Evolutionary conservation across 2,329 filamentous ascomycete genomes (phyloP).

Genomic region (Atkinsonella hypoxylon): DNA sequence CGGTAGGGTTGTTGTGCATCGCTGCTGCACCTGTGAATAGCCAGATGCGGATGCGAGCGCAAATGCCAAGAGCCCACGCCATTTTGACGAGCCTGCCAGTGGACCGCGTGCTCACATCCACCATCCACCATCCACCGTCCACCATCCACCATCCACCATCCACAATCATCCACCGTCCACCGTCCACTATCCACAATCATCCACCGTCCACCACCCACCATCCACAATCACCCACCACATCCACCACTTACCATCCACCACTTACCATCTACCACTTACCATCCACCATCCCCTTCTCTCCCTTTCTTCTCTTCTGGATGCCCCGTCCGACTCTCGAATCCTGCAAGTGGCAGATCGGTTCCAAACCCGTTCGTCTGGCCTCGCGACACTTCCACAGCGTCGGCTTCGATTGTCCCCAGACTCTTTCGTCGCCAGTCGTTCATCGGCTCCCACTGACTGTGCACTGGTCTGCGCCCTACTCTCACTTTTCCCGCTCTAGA

Average conservation of each 20-base stretch:
- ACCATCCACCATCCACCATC: neutral
- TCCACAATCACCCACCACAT: neutral
- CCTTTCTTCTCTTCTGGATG: neutral
- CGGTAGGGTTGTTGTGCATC: no score
- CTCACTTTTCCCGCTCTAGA: neutral
- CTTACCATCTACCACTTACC: neutral
- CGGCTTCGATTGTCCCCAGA: neutral
- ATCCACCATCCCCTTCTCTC: neutral
- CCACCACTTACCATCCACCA: no score
- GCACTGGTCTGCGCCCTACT: neutral
- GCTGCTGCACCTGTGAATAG: no score
- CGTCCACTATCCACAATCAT: no score
- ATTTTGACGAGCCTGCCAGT: neutral
- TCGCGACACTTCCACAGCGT: neutral
- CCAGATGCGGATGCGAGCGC: no score
- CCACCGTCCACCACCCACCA: neutral
- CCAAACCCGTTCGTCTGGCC: neutral
- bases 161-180: no score
- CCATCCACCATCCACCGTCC: neutral
- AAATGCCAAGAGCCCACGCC: no score
- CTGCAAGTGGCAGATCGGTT: neutral
- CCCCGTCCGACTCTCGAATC: neutral
- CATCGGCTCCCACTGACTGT: neutral
- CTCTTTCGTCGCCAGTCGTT: neutral
- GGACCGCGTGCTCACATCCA: neutral